A percentile compares a stretch with the other conserved stretches of the same genome.
These are phyloP conservation scores for Fusarium guadeloupense DNA, from an alignment of 2,329 filamentous ascomycete genomes.

Conservation along the genomic window DNA sequence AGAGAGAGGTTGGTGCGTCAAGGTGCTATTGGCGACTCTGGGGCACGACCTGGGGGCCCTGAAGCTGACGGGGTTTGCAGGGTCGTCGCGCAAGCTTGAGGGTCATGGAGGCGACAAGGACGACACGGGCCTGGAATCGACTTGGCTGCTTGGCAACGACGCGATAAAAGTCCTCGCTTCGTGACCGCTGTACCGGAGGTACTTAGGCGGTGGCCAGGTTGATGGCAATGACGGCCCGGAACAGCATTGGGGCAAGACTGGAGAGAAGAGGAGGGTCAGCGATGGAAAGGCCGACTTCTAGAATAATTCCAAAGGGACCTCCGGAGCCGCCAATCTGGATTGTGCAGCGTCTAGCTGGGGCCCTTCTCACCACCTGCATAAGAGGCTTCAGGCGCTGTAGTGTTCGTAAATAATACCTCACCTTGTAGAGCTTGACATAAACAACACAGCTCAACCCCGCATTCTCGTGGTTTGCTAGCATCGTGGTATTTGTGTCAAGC, in stretches of 20 bases:
- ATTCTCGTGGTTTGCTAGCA: neutral
- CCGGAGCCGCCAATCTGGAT: slow-evolving; percentile 12
- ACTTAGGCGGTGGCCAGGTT: slow-evolving; percentile 25
- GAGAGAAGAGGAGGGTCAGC: slow-evolving; percentile 12
- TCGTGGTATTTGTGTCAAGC: slow-evolving; percentile 23
- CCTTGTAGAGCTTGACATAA: slow-evolving; percentile 15
- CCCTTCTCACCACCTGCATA: slow-evolving; percentile 29
- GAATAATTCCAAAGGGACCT: slow-evolving; percentile 41
- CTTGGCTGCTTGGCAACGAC: slow-evolving; percentile 30
- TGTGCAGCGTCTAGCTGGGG: slow-evolving; percentile 14
- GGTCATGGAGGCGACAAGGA: slow-evolving; percentile 21
- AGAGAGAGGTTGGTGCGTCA: slow-evolving; percentile 16
- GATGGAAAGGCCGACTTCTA: slow-evolving; percentile 38
- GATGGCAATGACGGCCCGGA: neutral
- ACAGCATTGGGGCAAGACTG: slow-evolving; percentile 11
- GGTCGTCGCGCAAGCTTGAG: slow-evolving; percentile 11
- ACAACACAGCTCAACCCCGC: slow-evolving; percentile 6
- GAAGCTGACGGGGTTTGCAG: slow-evolving; percentile 20
- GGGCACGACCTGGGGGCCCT: slow-evolving; percentile 37
- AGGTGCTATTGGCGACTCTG: slow-evolving; percentile 33
- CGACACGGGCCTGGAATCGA: slow-evolving; percentile 28
- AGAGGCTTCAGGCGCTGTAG: slow-evolving; percentile 21
- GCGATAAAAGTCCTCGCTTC: slow-evolving; percentile 28
- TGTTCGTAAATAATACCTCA: slow-evolving; percentile 23
- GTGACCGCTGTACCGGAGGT: too few species aligned